Percentiles rank a stretch among this genome's conserved stretches.
These are phyloP conservation scores for Malania oleifera DNA, from an alignment of 164 flowering plant species.

Conservation along the genomic window DNA sequence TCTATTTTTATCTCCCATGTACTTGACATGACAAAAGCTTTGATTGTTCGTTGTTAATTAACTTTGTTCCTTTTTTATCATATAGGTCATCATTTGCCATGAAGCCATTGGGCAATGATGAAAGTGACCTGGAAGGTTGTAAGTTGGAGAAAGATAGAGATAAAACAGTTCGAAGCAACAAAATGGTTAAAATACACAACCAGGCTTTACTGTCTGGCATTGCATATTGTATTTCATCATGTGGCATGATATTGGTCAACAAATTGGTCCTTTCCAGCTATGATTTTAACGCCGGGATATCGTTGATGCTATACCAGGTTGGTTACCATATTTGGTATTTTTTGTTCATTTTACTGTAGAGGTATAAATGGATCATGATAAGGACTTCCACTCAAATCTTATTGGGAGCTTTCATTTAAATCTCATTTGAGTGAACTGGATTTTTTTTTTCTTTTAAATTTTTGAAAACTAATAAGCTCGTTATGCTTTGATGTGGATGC, in stretches of 20 bases:
- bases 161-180: slow-evolving; percentile 33
- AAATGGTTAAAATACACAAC: slow-evolving; percentile 44
- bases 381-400: no score
- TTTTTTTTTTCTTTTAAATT: no score
- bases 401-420: no score
- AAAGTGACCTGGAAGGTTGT: slow-evolving; percentile 67
- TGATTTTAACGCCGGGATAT: slow-evolving; percentile 93
- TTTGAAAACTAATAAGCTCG: slow-evolving; percentile 6
- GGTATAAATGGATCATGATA: no score
- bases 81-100: slow-evolving; percentile 37
- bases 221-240: slow-evolving; percentile 93
- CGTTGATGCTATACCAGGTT: slow-evolving; percentile 96
- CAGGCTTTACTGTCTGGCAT: slow-evolving; percentile 84
- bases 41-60: background rate
- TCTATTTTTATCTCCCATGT: no score
- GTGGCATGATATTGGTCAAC: slow-evolving; percentile 98
- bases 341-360: background rate
- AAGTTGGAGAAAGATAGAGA: slow-evolving; percentile 50
- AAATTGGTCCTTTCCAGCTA: slow-evolving; percentile 91
- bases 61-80: slow-evolving; percentile 7
- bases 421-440: no score
- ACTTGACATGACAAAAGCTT: no score
- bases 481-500: slow-evolving; percentile 33
- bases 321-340: background rate
- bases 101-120: slow-evolving; percentile 42